Base-by-base conservation (phyloP, 345 rosid genomes). In the Eucalyptus brandiana region DNA sequence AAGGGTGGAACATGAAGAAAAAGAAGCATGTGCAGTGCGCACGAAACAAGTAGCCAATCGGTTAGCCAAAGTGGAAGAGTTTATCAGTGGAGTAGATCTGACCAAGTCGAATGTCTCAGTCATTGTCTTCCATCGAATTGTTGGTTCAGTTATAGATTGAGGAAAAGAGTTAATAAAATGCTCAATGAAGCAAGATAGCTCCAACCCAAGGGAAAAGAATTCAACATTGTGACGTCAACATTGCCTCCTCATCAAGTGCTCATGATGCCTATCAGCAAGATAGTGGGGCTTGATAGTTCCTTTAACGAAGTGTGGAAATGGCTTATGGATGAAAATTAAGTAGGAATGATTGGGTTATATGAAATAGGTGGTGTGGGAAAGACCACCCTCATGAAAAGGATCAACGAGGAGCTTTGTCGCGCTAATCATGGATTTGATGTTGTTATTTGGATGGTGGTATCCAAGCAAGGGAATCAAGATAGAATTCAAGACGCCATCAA, bases 321-420 rank as follows among this genome's bases (percentile, higher is more conserved):
- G 14, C 69, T 89, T 15, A 34, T 45, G 42, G 87, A 87, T n/a
- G 34, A 86, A 13, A 54, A 34, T 18, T 23, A 14, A n/a, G 89
- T 87, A 9, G 76, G 54, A 45, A 54, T 53, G 21, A 87, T 87
- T 16, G 91, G 87, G 32, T 50, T 91, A 17, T 91, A 85, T n/a
- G 89, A 89, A 9, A 47, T 56, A 65, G 90, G 90, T 9, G 91
- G 89, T 3, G 90, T 87, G 8, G 91, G 89, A 87, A 90, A 90
- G 88, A 91, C 89, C 9, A 86, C 92, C 62, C 50, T 91, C 87
- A 50, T 89, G 60, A 85, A 67, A n/a, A 85, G 56, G 47, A 56
- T 89, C 34, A 87, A 89, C 49, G 50, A 91, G 37, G 40, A 89
- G 37, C 48, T 89, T 58, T 16, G 4, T 1, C 4, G 0, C 0